Percentiles rank a stretch among this genome's conserved stretches.
phyloP scores from a whole-genome alignment of 129 eudicot species.

The Saussurea involucrata region DNA sequence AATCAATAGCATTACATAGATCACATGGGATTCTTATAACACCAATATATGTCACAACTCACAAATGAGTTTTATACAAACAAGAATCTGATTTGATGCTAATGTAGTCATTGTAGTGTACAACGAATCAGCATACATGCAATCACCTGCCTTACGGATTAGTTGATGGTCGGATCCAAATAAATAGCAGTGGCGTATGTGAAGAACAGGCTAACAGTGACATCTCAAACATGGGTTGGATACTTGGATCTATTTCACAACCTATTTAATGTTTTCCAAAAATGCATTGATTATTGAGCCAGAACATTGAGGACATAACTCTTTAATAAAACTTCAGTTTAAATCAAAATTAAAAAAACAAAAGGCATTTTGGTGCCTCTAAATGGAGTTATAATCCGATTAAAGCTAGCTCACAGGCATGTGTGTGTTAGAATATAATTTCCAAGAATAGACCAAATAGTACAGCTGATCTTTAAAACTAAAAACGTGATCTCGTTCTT shows the following conservation, averaged over 20 bases:
- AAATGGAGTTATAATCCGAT: not conserved
- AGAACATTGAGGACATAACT: not conserved
- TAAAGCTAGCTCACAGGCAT: not conserved
- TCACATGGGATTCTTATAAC: not conserved
- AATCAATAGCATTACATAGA: not conserved
- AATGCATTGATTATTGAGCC: not conserved
- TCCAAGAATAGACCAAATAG: not conserved
- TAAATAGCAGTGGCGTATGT: not conserved
- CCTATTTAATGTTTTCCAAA: not conserved
- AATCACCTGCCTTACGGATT: not conserved
- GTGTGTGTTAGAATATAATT: not conserved
- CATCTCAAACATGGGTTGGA: not conserved
- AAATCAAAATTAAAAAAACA: not conserved
- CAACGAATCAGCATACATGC: conserved; percentile 1
- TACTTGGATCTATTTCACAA: conserved; percentile 8
- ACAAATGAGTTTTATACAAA: not conserved
- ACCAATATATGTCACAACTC: not conserved
- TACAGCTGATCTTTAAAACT: not conserved
- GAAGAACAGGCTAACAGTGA: not conserved
- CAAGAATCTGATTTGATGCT: not conserved
- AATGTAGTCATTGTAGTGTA: not conserved
- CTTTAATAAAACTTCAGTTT: not conserved
- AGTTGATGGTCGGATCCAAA: not conserved
- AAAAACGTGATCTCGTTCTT: no score
- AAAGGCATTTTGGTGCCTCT: not conserved